Percentiles rank a stretch among this genome's conserved stretches.
phyloP scores from a whole-genome alignment of 1,284 basidiomycete species.

The Porodaedalea pini region DNA sequence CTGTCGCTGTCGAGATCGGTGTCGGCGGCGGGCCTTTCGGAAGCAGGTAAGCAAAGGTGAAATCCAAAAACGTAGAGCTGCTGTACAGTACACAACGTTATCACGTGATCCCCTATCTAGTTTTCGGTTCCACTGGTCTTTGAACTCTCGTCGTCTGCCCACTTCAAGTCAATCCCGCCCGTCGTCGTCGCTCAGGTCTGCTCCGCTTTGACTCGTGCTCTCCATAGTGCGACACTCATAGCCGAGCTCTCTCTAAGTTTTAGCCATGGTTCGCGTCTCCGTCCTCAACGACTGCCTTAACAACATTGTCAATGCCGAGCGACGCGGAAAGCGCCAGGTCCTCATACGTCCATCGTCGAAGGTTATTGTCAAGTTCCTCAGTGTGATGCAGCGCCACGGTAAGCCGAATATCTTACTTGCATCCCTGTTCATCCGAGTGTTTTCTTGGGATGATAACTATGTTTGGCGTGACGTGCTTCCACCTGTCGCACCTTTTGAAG shows the following conservation, averaged over 20 bases:
- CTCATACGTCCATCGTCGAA: slow-evolving; percentile 94
- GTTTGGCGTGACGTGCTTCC: slow-evolving; percentile 51
- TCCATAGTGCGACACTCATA: slow-evolving; percentile 79
- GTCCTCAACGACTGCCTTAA: slow-evolving; percentile 87
- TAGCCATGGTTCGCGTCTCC: slow-evolving; percentile 77
- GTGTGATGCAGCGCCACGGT: slow-evolving; percentile 98
- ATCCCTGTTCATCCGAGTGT: slow-evolving; percentile 18
- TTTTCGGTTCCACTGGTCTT: slow-evolving; percentile 18
- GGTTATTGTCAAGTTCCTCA: slow-evolving; percentile 94
- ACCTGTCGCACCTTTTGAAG: slow-evolving; percentile 69
- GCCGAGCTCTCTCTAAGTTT: slow-evolving; percentile 47
- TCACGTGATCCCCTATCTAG: slow-evolving; percentile 15
- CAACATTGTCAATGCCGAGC: slow-evolving; percentile 98
- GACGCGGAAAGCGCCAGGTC: slow-evolving; percentile 96
- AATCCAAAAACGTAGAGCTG: neutral
- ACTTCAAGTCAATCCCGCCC: neutral
- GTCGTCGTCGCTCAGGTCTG: slow-evolving; percentile 20
- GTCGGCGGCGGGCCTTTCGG: neutral
- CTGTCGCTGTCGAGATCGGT: slow-evolving; percentile 5
- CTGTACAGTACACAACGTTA: slow-evolving; percentile 21
- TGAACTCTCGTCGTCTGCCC: slow-evolving; percentile 21
- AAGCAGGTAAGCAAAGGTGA: neutral
- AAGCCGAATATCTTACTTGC: slow-evolving; percentile 36
- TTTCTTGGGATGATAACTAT: slow-evolving; percentile 66
- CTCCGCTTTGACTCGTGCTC: slow-evolving; percentile 72